Evolutionary conservation across 768 basidiomycete species (phyloP), one percentile per base, ranked within the genome.

Genomic region (Dacryopinax primogenitus): DNA sequence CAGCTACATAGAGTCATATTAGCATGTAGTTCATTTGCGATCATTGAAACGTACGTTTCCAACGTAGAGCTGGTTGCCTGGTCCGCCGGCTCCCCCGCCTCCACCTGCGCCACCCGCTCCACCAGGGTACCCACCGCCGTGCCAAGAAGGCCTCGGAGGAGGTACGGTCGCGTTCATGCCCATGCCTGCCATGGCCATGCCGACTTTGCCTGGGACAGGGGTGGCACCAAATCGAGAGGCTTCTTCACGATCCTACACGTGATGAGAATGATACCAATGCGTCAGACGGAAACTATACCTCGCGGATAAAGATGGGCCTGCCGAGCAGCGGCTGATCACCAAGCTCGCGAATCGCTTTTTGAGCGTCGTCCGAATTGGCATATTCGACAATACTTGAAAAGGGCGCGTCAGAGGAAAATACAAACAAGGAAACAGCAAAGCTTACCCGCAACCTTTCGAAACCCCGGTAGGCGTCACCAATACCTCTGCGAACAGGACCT

Each of bases 401-500:
- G 66, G 1, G 28, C 37, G 62, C 7, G 44, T 73, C 13, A 78
- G 67, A 34, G 51, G 30, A 30, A 32, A 39, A 44, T 12, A 44
- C 35, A 39, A 66, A 36, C 58, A 16, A 45, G 33, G 58, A 63
- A 32, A 7, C 35, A 32, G 51, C 41, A 41, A 23, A 6, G 83
- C 94, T 77, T 72, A 97, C 96, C 95, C 95, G 86, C 95, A 99
- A 75, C 95, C 95, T 76, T 99, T 99, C 28, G 94, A 97, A 64
- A 95, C 84, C 33, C 95, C 95, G 23, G 90, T 94, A 16, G 95
- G 95, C 4, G 96, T 96, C 71, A 93, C 81, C 73, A 99, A 85
- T 71, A 99, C 92, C 86, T 99, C 95, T 84, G 95, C 90, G 85
- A 99, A 99, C 77, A 95, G 87, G 75, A 97, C 94, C 82, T 94